Conservation (phyloP, 768 basidiomycete genomes). For the Xerocomus brunneocitrinus region DNA sequence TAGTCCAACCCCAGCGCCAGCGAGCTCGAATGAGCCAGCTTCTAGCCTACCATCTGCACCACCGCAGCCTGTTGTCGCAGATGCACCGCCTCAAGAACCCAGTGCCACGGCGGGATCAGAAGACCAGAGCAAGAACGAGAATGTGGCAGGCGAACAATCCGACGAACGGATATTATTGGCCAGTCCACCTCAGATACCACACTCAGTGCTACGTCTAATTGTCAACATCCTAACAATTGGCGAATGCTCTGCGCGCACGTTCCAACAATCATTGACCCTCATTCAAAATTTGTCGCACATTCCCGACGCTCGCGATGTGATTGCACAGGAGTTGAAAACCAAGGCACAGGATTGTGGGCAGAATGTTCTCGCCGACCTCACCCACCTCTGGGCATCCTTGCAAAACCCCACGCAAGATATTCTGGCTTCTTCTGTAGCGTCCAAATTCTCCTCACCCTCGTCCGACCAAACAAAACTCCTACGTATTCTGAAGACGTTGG, state of each 20-base stretch:
- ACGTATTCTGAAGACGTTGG: slow-evolving; percentile 93
- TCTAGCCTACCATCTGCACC: slow-evolving; percentile 4
- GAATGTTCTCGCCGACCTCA: slow-evolving; percentile 67
- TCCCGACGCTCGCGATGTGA: slow-evolving; percentile 81
- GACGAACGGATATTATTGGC: slow-evolving; percentile 52
- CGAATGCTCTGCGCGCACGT: slow-evolving; percentile 95
- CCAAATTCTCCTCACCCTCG: slow-evolving; percentile 90
- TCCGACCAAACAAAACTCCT: slow-evolving; percentile 96
- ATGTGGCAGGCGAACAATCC: slow-evolving; percentile 13
- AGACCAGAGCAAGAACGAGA: slow-evolving; percentile 24
- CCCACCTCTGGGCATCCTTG: slow-evolving; percentile 65
- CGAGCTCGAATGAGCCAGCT: slow-evolving; percentile 14
- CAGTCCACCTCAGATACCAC: slow-evolving; percentile 80
- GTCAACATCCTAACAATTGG: slow-evolving; percentile 97
- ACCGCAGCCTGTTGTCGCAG: slow-evolving; percentile 2
- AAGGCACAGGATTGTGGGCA: slow-evolving; percentile 89
- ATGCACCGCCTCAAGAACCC: slow-evolving; percentile 15
- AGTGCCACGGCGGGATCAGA: slow-evolving; percentile 9
- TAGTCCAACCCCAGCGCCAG: slow-evolving; percentile 17
- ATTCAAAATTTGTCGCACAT: slow-evolving; percentile 91
- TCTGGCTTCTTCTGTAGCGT: slow-evolving; percentile 64
- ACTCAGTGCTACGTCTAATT: slow-evolving; percentile 79
- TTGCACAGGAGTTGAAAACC: slow-evolving; percentile 80
- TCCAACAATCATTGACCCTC: slow-evolving; percentile 85
- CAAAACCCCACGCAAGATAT: slow-evolving; percentile 51